Conservation (phyloP, 257 asterid genomes). For the Solanum lycopersicoides region DNA sequence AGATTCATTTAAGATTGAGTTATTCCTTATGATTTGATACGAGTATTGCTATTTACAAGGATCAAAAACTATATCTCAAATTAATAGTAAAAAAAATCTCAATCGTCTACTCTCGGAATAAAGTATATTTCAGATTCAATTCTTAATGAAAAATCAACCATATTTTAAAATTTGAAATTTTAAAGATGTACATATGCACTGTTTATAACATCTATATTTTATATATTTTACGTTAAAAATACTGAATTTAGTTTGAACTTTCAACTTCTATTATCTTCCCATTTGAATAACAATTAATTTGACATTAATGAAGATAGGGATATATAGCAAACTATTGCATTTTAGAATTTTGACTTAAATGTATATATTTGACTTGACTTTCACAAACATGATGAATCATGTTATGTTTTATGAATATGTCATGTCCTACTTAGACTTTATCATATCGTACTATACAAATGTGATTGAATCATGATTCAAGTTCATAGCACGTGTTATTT, state of each 20-base stretch:
- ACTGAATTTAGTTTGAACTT: neutral
- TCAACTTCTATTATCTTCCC: neutral
- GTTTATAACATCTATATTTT: neutral
- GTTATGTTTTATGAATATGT: neutral
- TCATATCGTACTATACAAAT: neutral
- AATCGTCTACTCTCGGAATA: neutral
- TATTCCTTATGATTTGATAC: too few relatives aligned
- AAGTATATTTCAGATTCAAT: neutral
- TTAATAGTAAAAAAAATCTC: neutral
- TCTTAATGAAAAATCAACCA: neutral
- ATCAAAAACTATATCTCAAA: neutral
- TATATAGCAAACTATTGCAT: neutral
- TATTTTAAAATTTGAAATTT: neutral
- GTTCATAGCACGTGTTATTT: neutral
- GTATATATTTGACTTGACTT: neutral
- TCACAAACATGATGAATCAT: neutral
- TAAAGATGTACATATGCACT: too few relatives aligned
- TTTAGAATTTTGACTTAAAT: neutral
- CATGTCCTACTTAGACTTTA: neutral
- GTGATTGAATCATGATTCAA: neutral
- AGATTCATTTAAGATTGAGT: neutral
- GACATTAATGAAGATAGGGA: neutral
- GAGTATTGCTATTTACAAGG: neutral
- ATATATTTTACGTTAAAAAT: neutral
- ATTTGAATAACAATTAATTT: neutral